Conservation (phyloP, 257 asterid species). For the Petunia axillaris region DNA sequence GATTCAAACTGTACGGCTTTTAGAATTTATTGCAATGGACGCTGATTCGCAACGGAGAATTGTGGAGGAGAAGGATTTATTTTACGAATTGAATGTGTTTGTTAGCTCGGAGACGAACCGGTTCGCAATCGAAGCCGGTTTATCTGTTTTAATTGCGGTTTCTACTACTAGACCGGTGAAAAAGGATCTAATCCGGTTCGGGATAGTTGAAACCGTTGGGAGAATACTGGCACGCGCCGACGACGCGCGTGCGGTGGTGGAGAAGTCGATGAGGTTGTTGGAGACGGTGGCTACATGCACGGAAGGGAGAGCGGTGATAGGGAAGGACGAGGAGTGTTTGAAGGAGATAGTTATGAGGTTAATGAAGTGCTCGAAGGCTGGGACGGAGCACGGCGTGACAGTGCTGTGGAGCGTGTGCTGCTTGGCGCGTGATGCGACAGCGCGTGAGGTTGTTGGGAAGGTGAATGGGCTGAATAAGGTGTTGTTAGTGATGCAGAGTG, state of each 20-base stretch:
- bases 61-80: constrained; percentile 51
- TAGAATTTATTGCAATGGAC: constrained; percentile 54
- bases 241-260: constrained; percentile 42
- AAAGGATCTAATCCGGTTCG: constrained; percentile 74
- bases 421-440: constrained; percentile 55
- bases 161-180: constrained; percentile 57
- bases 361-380: constrained; percentile 72
- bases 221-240: constrained; percentile 52
- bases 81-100: constrained; percentile 52
- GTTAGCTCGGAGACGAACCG: constrained; percentile 36
- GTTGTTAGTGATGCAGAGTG: constrained; percentile 88
- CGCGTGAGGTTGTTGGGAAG: constrained; percentile 54
- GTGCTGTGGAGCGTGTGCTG: constrained; percentile 92
- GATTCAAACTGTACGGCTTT: constrained; percentile 57
- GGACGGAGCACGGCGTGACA: constrained; percentile 82
- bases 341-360: constrained; percentile 62
- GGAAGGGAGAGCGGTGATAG: constrained; percentile 75
- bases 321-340: constrained; percentile 61
- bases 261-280: constrained; percentile 53
- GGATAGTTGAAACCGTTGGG: constrained; percentile 51
- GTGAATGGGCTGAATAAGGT: constrained; percentile 81
- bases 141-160: constrained; percentile 58
- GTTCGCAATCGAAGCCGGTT: constrained; percentile 49
- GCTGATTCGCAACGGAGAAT: constrained; percentile 61
- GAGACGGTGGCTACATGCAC: constrained; percentile 67